These are phyloP conservation scores for Chamaecyparis obtusa DNA, from an alignment of 75 land plant genomes.

Conservation along the genomic window DNA sequence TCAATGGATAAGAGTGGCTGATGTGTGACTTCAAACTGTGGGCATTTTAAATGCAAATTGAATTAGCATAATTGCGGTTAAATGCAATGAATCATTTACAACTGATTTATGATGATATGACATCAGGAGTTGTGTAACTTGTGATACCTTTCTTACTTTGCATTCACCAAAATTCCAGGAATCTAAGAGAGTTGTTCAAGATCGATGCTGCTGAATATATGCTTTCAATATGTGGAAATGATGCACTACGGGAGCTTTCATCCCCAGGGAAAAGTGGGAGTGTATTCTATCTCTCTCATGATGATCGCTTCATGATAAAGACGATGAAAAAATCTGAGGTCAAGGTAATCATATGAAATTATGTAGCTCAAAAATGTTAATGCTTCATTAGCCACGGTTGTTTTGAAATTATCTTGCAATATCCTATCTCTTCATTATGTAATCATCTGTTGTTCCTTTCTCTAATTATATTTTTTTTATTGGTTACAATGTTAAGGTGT, in stretches of 20 bases:
- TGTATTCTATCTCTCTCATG: constrained; percentile 33
- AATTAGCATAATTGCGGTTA: neutral
- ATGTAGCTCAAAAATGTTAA: neutral
- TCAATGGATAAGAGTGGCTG: neutral
- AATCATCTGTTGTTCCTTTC: neutral
- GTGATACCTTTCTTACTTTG: neutral
- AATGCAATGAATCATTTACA: neutral
- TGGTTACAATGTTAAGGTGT: neutral
- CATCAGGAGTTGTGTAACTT: neutral
- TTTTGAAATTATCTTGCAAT: neutral
- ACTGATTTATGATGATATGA: neutral
- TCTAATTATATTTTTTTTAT: neutral
- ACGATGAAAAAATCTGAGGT: constrained; percentile 38
- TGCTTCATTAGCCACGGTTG: neutral
- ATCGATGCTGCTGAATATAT: constrained; percentile 41
- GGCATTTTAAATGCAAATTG: neutral
- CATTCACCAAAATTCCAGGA: constrained; percentile 16
- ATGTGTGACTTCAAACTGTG: neutral
- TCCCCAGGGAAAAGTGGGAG: constrained; percentile 49
- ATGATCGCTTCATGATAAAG: constrained; percentile 40
- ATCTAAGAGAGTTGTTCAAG: constrained; percentile 32
- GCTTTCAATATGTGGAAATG: constrained; percentile 38
- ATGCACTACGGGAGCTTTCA: constrained; percentile 34
- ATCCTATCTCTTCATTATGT: neutral
- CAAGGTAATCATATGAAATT: constrained; percentile 20